Evolutionary conservation across 2,329 filamentous ascomycete species (phyloP), one percentile per base, ranked within the genome.

Genomic region (Colletotrichum theobromicola): DNA sequence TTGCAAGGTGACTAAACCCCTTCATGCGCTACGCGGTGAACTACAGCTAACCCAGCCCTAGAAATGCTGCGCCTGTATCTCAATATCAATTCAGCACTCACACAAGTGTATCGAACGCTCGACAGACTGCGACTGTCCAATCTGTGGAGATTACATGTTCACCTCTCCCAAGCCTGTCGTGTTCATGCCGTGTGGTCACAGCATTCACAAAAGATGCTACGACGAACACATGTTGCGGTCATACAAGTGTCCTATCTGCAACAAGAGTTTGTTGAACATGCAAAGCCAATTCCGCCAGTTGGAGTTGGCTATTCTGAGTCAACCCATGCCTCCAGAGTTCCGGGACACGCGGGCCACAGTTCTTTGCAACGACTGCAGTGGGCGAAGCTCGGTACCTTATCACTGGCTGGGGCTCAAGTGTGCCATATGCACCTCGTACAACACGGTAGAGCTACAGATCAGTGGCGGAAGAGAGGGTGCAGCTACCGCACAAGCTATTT

Each of bases 331-430:
- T 0, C 85, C 89, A 7, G 94, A 97, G 77, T 98, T 96, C 79
- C 89, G 87, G 75, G 92, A 95, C 79, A 95, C 94, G 7, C 92
- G 92, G 76, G 96, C 95, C 16, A 91, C 96, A 76, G 91, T 98
- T 64, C 91, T 96, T 76, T 99, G 97, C 84, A 98, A 99, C 82
- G 97, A 99, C 84, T 99, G 97, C 84, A 94, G 93, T 60, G 94
- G 94, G 15, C 96, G 95, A 81, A 96, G 94, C 75, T 94, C 94
- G 26, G 95, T 97, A 26, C 90, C 91, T 34, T 99, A 97, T 81
- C 97, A 99, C 84, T 99, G 97, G 95, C 87, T 98, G 6, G 97
- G 97, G 1, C 87, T 98, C 60, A 98, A 98, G 83, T 99, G 97
- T 82, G 92, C 89, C 16, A 91, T 93, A 42, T 94, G 93, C 80